Evolutionary conservation across 345 rosid species (phyloP).

Genomic region (Populus nigra): DNA sequence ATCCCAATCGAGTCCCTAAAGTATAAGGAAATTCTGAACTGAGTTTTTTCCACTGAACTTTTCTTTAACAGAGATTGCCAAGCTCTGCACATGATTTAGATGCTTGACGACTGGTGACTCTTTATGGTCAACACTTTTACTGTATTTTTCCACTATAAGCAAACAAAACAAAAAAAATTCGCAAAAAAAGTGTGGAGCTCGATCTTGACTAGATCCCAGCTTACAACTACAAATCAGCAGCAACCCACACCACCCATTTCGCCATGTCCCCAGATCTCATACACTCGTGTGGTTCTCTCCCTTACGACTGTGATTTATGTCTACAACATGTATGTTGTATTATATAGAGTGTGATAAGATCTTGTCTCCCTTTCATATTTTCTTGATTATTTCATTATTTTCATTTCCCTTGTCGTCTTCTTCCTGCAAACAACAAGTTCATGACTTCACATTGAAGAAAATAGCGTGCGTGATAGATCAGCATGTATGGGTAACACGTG

Average conservation of each 20-base stretch:
- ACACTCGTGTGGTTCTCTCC: conserved; percentile 10
- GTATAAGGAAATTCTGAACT: too few relatives aligned
- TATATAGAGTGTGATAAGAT: conserved; percentile 23
- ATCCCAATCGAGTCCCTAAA: too few relatives aligned
- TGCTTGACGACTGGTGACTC: neutral
- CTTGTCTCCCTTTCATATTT: conserved; percentile 18
- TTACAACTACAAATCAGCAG: neutral
- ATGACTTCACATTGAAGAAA: neutral
- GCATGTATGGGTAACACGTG: neutral
- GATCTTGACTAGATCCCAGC: neutral
- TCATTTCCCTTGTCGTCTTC: neutral
- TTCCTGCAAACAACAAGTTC: neutral
- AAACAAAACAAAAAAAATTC: neutral
- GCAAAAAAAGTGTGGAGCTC: neutral
- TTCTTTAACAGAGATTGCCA: neutral
- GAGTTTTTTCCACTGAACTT: neutral
- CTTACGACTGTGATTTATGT: neutral
- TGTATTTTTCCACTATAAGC: neutral
- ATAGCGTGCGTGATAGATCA: neutral
- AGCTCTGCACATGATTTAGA: neutral
- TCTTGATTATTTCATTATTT: neutral
- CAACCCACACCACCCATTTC: conserved; percentile 12
- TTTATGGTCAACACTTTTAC: neutral
- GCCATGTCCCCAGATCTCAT: conserved; percentile 24
- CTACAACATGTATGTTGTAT: too few relatives aligned